These are phyloP conservation scores for Pseudonectria foliicola DNA, from an alignment of 2,329 filamentous ascomycete genomes.

Conservation along the genomic window DNA sequence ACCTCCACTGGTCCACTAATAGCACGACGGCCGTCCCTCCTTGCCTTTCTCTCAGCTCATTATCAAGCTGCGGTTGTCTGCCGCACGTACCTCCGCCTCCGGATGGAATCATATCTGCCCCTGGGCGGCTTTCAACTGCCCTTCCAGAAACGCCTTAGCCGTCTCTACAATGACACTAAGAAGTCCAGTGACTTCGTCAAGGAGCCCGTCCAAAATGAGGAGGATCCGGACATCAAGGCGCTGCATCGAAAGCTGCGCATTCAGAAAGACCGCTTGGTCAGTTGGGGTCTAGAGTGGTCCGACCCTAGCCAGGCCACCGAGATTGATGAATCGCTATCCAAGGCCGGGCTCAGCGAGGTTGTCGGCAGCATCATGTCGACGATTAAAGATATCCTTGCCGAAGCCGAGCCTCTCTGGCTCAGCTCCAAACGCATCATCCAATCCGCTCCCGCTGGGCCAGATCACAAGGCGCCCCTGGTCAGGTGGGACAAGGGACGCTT, in stretches of 20 bases:
- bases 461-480: conserved; percentile 49
- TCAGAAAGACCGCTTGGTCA: conserved; percentile 70
- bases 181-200: conserved; percentile 68
- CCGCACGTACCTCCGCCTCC: too few relatives aligned
- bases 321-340: conserved; percentile 64
- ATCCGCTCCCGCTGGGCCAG: conserved; percentile 35
- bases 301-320: conserved; percentile 62
- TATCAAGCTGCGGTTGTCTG: too few relatives aligned
- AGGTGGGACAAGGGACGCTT: conserved; percentile 67
- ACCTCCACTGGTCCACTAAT: too few relatives aligned
- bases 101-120: conserved; percentile 49
- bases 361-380: conserved; percentile 73
- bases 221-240: conserved; percentile 62
- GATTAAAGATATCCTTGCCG: conserved; percentile 72
- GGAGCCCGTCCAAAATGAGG: conserved; percentile 53
- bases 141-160: conserved; percentile 57
- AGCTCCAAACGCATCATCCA: conserved; percentile 44
- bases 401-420: conserved; percentile 66
- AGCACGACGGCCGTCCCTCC: too few relatives aligned
- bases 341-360: conserved; percentile 67
- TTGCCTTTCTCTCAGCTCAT: too few relatives aligned
- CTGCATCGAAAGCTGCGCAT: conserved; percentile 72
- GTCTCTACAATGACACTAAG: conserved; percentile 76
- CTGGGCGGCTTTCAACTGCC: conserved; percentile 47
- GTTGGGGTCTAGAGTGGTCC: conserved; percentile 77